A percentile compares a stretch with the other conserved stretches of the same genome.
phyloP scores from a whole-genome alignment of 495 filamentous ascomycete species.

The Monascus purpureus region DNA sequence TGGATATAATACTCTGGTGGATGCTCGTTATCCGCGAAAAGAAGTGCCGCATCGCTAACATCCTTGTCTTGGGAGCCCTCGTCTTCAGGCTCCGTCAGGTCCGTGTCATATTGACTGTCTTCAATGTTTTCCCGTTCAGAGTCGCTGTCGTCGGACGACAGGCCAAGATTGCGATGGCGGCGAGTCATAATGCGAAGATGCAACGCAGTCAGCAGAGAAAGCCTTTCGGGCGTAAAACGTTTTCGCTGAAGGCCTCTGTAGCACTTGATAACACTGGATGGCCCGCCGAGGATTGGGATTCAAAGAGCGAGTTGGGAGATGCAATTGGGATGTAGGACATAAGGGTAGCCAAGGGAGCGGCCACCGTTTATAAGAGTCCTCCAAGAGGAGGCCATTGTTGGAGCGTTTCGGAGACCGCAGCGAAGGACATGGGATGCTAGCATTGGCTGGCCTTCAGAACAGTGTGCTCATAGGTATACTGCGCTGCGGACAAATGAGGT shows the following conservation, averaged over 20 bases:
- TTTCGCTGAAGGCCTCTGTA: no score
- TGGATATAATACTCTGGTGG: conserved; percentile 22
- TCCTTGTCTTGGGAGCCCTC: conserved; percentile 5
- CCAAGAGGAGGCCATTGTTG: conserved; percentile 5
- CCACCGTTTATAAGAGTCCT: conserved; percentile 2
- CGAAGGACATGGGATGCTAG: neutral
- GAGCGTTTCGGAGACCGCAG: conserved; percentile 2
- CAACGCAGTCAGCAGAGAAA: neutral
- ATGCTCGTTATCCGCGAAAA: conserved; percentile 18
- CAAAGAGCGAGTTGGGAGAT: no score
- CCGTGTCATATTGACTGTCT: conserved; percentile 8
- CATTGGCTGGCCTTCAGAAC: conserved; percentile 1
- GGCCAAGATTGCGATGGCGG: conserved; percentile 3
- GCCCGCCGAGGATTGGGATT: no score
- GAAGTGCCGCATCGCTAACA: conserved; percentile 7
- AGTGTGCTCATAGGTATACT: conserved; percentile 1
- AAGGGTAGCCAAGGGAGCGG: conserved; percentile 1
- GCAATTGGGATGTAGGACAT: no score
- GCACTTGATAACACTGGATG: no score
- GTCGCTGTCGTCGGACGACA: conserved; percentile 7
- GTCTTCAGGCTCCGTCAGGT: conserved; percentile 11
- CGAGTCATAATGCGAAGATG: conserved; percentile 10
- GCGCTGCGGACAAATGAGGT: conserved; percentile 3
- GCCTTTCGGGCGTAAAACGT: neutral
- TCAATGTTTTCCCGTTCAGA: conserved; percentile 9